Evolutionary conservation across 192 early-diverging fungal genomes (phyloP), one percentile per base, ranked within the genome.

Genomic region (Paraglomus occultum): DNA sequence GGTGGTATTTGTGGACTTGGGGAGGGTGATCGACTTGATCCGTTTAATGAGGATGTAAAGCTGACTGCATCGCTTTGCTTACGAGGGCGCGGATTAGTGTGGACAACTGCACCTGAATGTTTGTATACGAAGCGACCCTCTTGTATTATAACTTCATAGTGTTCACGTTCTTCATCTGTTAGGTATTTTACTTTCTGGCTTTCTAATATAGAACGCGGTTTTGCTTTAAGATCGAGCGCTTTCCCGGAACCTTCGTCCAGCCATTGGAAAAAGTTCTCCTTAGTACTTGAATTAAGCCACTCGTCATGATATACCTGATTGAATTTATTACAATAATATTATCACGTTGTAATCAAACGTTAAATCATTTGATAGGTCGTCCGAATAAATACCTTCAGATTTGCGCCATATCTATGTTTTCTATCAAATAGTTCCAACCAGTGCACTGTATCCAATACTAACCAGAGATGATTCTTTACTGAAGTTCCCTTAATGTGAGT

Each of bases 231-330:
- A 39, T 75, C 59, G 7, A 80, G 23, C 17, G 48, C 9, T 40
- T 70, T 72, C 18, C 79, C 79, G 6, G 71, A 58, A 10, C 79
- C 79, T 4, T 80, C 70, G 50, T 80, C 75, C 22, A 80, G 49
- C 79, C 79, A 80, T 44, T 75, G 70, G 48, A 80, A 80, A 71
- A 80, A 80, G 63, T 75, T 77, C 69, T 80, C 67, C 2, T 70
- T 67, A 5, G 73, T 75, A 0, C 74, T 64, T n/a, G 74, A 58
- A n/a, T 71, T 23, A 22, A 77, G 57, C 75, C 75, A 80, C 22
- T 73, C 44, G 23, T 77, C 68, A 48, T 77, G 75, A 44, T 80
- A 80, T 38, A 71, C 52, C 79, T 80, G 14, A 50, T 44, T 39
- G 51, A 62, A 62, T 42, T 42, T 69, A 18, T 46, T 42, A 17